Percentiles rank a stretch among this genome's conserved stretches.
phyloP scores from a whole-genome alignment of 768 basidiomycete genomes.

The Tylopilus plumbeoviolaceoides region DNA sequence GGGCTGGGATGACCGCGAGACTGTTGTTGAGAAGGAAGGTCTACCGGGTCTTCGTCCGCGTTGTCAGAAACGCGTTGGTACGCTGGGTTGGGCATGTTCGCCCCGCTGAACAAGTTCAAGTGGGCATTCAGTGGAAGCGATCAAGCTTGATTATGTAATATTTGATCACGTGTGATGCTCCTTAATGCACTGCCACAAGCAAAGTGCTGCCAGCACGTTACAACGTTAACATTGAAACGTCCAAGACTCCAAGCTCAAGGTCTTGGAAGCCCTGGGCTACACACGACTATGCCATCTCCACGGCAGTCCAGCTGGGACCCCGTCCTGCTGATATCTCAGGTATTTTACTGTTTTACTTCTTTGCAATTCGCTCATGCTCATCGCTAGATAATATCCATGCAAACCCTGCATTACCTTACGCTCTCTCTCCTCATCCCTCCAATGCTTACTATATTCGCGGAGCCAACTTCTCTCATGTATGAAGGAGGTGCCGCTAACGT shows the following conservation, averaged over 20 bases:
- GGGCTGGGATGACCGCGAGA: conserved; percentile 1
- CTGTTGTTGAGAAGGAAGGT: conserved; percentile 6
- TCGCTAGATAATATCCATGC: conserved; percentile 83
- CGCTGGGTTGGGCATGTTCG: conserved; percentile 23
- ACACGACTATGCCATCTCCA: conserved; percentile 31
- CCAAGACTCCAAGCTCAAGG: too few species aligned
- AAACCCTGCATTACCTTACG: conserved; percentile 91
- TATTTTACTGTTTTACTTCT: conserved; percentile 21
- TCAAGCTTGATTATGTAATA: conserved; percentile 15
- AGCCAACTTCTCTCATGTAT: conserved; percentile 61
- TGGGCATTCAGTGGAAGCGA: conserved; percentile 1
- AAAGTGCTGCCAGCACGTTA: too few species aligned
- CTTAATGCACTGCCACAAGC: too few species aligned
- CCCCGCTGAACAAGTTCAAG: conserved; percentile 5
- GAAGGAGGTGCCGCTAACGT: conserved; percentile 80
- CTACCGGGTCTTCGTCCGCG: conserved; percentile 17
- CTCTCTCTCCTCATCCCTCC: conserved; percentile 81
- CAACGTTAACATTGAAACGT: too few species aligned
- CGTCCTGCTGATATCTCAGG: conserved; percentile 82
- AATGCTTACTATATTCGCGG: conserved; percentile 69
- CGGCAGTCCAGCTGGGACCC: conserved; percentile 81
- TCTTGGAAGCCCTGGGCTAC: neutral
- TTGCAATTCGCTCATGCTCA: neutral
- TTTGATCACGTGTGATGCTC: conserved; percentile 17
- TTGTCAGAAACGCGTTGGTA: conserved; percentile 30